phyloP scores from a whole-genome alignment of 108 stramenopile genomes.

The Schizochytrium sp. region DNA sequence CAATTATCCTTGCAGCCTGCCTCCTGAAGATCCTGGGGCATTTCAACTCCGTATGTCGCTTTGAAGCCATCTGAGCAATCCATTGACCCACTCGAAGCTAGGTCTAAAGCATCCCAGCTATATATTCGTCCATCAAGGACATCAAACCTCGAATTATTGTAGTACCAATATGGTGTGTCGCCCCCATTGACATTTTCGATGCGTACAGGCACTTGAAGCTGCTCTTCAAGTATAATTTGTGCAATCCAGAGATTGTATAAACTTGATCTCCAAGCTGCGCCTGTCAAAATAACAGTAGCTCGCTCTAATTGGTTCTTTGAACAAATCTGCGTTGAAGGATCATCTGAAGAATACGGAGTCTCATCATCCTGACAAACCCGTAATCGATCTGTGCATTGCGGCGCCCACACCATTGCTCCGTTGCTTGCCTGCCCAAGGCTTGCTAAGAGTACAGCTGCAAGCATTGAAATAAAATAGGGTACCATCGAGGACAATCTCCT shows the following conservation, averaged over 20 bases:
- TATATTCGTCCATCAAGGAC: constrained; percentile 34
- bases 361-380: constrained; percentile 37
- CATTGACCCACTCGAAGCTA: constrained; percentile 43
- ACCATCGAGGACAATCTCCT: too few species aligned
- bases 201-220: constrained; percentile 43
- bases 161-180: constrained; percentile 25
- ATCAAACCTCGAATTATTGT: constrained; percentile 1
- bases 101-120: constrained; percentile 41
- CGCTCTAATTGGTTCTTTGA: constrained; percentile 48
- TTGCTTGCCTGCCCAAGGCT: not conserved
- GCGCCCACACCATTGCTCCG: constrained; percentile 16
- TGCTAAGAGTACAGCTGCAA: too few species aligned
- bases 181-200: constrained; percentile 54
- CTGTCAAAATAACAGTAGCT: constrained; percentile 37
- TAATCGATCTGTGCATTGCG: constrained; percentile 20
- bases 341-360: not conserved
- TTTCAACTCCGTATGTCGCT: not conserved
- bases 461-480: too few species aligned
- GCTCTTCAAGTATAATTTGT: constrained; percentile 44
- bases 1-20: constrained; percentile 14
- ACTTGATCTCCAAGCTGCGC: constrained; percentile 30
- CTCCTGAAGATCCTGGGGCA: constrained; percentile 1
- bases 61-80: constrained; percentile 44
- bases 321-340: not conserved
- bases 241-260: constrained; percentile 56